Percentiles rank a stretch among this genome's conserved stretches.
phyloP scores from a whole-genome alignment of 345 rosid species.

The Brassica incana region DNA sequence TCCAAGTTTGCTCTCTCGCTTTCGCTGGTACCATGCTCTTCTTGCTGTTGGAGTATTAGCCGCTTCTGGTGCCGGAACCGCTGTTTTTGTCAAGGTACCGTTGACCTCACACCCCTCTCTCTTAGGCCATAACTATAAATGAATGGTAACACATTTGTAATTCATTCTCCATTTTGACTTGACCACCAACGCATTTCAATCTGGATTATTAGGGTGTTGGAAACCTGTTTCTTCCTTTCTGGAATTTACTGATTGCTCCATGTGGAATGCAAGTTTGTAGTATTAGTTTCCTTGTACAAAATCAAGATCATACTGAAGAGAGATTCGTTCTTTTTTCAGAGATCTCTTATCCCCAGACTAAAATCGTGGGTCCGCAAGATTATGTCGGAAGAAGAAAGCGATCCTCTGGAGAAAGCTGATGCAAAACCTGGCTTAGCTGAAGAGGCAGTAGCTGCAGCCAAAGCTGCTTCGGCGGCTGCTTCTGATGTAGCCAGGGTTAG shows the following conservation, averaged over 20 bases:
- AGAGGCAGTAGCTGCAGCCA: constrained; percentile 91
- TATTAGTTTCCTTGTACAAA: constrained; percentile 3
- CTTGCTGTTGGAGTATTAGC: constrained; percentile 75
- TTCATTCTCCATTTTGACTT: background rate
- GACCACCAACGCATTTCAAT: background rate
- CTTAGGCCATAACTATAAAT: background rate
- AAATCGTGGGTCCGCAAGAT: constrained; percentile 87
- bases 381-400: constrained; percentile 74
- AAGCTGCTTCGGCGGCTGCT: constrained; percentile 86
- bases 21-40: constrained; percentile 88
- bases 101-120: background rate
- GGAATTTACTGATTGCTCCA: background rate
- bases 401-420: constrained; percentile 43
- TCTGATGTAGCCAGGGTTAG: constrained; percentile 85
- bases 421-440: constrained; percentile 75
- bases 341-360: constrained; percentile 66
- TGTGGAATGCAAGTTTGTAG: background rate
- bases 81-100: constrained; percentile 68
- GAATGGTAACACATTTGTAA: background rate
- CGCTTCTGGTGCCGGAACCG: constrained; percentile 90
- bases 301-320: constrained; percentile 10
- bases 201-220: background rate
- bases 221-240: background rate
- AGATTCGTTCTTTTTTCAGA: constrained; percentile 51
- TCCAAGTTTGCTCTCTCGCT: constrained; percentile 37